phyloP scores from a whole-genome alignment of 23 red algal species.

The Chondrus crispus region DNA sequence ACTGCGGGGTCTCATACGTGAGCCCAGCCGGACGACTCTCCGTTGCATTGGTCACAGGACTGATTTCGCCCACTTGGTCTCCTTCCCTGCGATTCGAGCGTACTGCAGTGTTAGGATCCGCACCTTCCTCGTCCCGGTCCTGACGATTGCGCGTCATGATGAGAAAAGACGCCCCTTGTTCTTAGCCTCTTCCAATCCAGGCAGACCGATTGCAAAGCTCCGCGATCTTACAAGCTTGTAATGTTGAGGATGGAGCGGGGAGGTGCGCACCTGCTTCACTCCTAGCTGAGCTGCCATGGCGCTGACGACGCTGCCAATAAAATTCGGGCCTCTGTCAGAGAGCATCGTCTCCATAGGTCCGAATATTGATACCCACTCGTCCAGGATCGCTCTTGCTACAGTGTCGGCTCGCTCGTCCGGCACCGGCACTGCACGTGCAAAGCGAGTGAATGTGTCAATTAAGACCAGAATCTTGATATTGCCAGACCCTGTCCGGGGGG shows the following conservation, averaged over 20 bases:
- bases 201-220: too few relatives aligned
- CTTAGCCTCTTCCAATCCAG: too few relatives aligned
- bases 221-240: too few relatives aligned
- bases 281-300: neutral
- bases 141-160: too few relatives aligned
- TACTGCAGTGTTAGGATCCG: too few relatives aligned
- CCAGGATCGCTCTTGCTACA: slow-evolving; percentile 6
- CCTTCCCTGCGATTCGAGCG: too few relatives aligned
- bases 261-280: neutral
- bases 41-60: too few relatives aligned
- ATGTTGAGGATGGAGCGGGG: neutral
- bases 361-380: neutral
- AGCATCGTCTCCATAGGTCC: slow-evolving; percentile 12
- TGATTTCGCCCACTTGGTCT: too few relatives aligned
- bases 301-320: neutral
- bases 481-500: neutral
- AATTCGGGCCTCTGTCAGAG: neutral
- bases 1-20: too few relatives aligned
- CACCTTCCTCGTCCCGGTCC: too few relatives aligned
- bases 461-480: neutral
- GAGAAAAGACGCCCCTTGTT: too few relatives aligned
- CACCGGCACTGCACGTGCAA: neutral
- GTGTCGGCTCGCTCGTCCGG: neutral
- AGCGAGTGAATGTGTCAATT: neutral
- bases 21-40: too few relatives aligned